Evolutionary conservation across 2,329 filamentous ascomycete species (phyloP), one percentile per base, ranked within the genome.

Genomic region (Cladosporium sp.): DNA sequence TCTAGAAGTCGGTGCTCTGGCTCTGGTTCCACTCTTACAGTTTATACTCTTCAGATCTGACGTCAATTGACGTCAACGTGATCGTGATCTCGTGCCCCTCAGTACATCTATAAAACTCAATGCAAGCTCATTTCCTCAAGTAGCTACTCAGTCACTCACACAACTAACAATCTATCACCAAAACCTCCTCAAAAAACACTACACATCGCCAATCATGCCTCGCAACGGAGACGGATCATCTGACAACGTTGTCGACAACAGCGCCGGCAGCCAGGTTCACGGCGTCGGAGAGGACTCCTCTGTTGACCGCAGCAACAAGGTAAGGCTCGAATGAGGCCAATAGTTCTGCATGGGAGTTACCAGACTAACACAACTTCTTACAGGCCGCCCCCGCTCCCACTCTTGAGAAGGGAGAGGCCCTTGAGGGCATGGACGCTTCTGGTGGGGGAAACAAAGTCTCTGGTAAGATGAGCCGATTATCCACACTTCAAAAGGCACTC

Each of bases 341-440:
- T 10, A 8, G 2, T 31, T 33, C 23, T 55, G 28, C 6, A 11
- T 21, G 21, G 52, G 14, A 55, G 28, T 5, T 8, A 7, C 40
- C 46, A 53, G 56, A 67, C 68, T 35, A 72, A 77, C 70, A 79
- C 14, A n/a, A 6, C 5, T 16, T 31, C 7, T 59, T 31, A 6
- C 37, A 79, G 68, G 76, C 78, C 59, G 78, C 78, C 12, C 73
- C 78, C 63, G 69, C 75, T 62, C 78, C 78, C 49, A 74, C 77
- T 52, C 62, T 68, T 35, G 78, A 80, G 69, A 78, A 79, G 67
- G 78, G 78, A 66, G 74, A 74, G 65, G 75, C 73, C 5, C 55
- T 78, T 53, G 72, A 75, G 60, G 77, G 76, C 64, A 68, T 78
- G 73, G 72, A 71, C 66, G 76, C 74, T 14, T 76, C 73, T 16